Conservation (phyloP, 2,329 filamentous ascomycete genomes). For the Phoma herbarum region DNA sequence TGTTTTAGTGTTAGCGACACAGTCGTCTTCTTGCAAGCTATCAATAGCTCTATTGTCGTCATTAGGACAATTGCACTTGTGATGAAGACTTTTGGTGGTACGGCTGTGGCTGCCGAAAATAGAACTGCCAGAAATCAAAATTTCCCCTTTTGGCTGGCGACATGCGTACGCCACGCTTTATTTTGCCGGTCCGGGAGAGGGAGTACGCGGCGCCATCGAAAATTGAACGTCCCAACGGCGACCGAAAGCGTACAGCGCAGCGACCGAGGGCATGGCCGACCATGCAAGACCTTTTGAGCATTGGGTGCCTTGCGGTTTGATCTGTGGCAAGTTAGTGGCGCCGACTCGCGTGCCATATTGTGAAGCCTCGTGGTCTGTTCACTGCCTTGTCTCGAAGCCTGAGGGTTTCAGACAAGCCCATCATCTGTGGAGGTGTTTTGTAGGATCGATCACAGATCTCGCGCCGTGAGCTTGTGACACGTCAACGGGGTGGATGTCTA, state of each 20-base stretch:
- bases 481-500: constrained; percentile 5
- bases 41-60: constrained; percentile 14
- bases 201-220: constrained; percentile 19
- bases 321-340: constrained; percentile 19
- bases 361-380: constrained; percentile 14
- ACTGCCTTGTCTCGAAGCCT: constrained; percentile 14
- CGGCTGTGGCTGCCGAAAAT: constrained; percentile 17
- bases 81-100: constrained; percentile 4
- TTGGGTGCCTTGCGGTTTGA: constrained; percentile 8
- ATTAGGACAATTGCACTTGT: neutral
- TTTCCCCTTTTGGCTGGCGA: constrained; percentile 12
- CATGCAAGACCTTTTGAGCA: constrained; percentile 8
- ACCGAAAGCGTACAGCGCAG: constrained; percentile 10
- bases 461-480: constrained; percentile 8
- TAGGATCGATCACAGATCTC: constrained; percentile 13
- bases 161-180: constrained; percentile 2
- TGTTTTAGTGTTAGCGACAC: neutral
- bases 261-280: constrained; percentile 9
- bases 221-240: constrained; percentile 14
- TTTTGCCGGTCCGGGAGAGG: constrained; percentile 16
- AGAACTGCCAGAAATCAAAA: constrained; percentile 5
- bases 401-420: constrained; percentile 16
- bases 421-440: constrained; percentile 8
- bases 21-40: constrained; percentile 3
- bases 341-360: constrained; percentile 13